Evolutionary conservation across 495 filamentous ascomycete species (phyloP).

Genomic region (Xylaria scruposa): DNA sequence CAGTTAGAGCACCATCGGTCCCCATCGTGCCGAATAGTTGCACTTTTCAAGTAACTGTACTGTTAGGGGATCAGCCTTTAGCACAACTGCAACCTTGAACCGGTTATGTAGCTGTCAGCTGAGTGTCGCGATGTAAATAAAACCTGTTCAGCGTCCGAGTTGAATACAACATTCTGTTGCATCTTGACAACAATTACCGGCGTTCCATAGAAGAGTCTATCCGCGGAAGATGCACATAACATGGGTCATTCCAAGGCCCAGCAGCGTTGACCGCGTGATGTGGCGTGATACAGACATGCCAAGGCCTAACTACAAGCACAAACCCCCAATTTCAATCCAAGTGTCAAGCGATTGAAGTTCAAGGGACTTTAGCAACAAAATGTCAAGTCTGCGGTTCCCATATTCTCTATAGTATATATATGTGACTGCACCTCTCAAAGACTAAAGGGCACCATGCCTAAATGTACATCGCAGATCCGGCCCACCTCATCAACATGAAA

Average conservation of each 20-base stretch:
- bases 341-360: background rate
- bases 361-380: background rate
- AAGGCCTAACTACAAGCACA: background rate
- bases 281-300: slow-evolving; percentile 6
- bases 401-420: slow-evolving; percentile 14
- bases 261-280: background rate
- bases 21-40: background rate
- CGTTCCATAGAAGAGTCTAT: no score
- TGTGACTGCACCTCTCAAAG: background rate
- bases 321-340: background rate
- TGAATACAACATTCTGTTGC: background rate
- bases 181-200: background rate
- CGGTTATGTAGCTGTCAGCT: slow-evolving; percentile 1
- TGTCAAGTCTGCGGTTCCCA: background rate
- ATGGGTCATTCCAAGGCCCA: slow-evolving; percentile 6
- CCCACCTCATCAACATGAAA: slow-evolving; percentile 1
- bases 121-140: background rate
- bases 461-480: background rate
- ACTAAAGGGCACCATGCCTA: background rate
- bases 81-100: background rate
- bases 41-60: background rate
- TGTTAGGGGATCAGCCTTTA: background rate
- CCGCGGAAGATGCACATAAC: background rate
- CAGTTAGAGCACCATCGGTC: background rate
- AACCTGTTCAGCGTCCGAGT: background rate